Conservation (phyloP, 2,329 filamentous ascomycete genomes). For the Clonostachys rhizophaga region DNA sequence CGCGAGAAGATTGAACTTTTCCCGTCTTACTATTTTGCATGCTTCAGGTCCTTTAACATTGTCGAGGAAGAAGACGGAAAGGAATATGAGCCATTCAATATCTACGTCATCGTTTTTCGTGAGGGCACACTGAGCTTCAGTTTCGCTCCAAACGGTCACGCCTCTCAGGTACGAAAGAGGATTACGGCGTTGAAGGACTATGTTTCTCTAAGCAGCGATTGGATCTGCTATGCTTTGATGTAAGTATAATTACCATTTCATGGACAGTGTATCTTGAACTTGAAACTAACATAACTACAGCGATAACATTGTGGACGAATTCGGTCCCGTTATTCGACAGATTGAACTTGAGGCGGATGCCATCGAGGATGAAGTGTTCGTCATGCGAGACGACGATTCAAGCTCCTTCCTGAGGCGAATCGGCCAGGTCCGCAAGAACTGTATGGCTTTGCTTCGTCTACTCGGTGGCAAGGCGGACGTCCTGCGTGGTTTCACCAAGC, state of each 20-base stretch:
- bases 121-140: conserved; percentile 95
- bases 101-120: conserved; percentile 95
- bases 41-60: conserved; percentile 85
- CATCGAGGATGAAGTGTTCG: conserved; percentile 94
- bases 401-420: conserved; percentile 83
- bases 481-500: conserved; percentile 94
- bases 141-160: conserved; percentile 82
- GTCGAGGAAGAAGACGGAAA: conserved; percentile 74
- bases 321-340: conserved; percentile 82
- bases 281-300: conserved; percentile 28
- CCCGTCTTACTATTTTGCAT: conserved; percentile 96
- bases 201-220: conserved; percentile 89
- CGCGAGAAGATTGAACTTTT: conserved; percentile 99
- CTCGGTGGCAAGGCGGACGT: conserved; percentile 98
- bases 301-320: conserved; percentile 96
- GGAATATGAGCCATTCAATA: conserved; percentile 91
- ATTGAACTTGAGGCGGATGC: conserved; percentile 85
- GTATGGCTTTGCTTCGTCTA: conserved; percentile 88
- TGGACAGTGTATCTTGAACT: neutral
- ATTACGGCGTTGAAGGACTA: conserved; percentile 94
- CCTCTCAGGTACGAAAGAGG: conserved; percentile 82
- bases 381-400: conserved; percentile 86
- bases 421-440: conserved; percentile 87
- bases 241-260: conserved; percentile 36
- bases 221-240: conserved; percentile 99